These are phyloP conservation scores for Hortaea werneckii DNA, from an alignment of 2,329 filamentous ascomycete genomes.

Conservation along the genomic window DNA sequence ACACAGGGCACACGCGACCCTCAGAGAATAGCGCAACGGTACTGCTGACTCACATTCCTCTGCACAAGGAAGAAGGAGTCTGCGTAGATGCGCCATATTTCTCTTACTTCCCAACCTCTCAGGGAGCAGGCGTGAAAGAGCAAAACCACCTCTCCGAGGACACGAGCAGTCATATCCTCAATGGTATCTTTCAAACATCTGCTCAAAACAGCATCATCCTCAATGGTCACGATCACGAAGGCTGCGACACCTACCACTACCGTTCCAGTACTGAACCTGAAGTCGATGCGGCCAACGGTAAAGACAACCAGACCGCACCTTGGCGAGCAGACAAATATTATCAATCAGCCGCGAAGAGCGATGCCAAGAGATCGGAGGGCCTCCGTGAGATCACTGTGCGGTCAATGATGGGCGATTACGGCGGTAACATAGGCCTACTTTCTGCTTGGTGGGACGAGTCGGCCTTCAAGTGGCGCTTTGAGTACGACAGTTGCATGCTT, in stretches of 20 bases:
- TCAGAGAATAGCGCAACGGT: slow-evolving; percentile 49
- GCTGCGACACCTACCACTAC: slow-evolving; percentile 82
- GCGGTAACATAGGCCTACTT: slow-evolving; percentile 81
- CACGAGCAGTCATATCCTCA: slow-evolving; percentile 60
- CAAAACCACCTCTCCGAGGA: slow-evolving; percentile 79
- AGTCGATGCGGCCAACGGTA: neutral
- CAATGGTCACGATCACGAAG: slow-evolving; percentile 90
- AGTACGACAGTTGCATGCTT: slow-evolving; percentile 66
- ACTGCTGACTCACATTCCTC: slow-evolving; percentile 81
- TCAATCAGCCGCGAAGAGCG: neutral
- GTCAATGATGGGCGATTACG: slow-evolving; percentile 97
- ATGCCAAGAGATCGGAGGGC: slow-evolving; percentile 27
- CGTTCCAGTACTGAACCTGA: slow-evolving; percentile 4
- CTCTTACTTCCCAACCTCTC: slow-evolving; percentile 57
- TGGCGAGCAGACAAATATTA: slow-evolving; percentile 22
- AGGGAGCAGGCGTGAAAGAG: slow-evolving; percentile 63
- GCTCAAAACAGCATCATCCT: slow-evolving; percentile 60
- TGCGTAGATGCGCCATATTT: slow-evolving; percentile 82
- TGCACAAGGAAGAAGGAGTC: slow-evolving; percentile 71
- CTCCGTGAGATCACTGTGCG: slow-evolving; percentile 85
- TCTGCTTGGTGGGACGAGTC: slow-evolving; percentile 64
- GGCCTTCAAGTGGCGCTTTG: slow-evolving; percentile 65
- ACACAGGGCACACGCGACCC: slow-evolving; percentile 5
- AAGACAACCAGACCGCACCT: neutral
- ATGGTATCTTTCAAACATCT: slow-evolving; percentile 54